A percentile compares a stretch with the other conserved stretches of the same genome.
These are phyloP conservation scores for Hanseniaspora hatyaiensis DNA, from an alignment of 805 yeast species.

Conservation along the genomic window DNA sequence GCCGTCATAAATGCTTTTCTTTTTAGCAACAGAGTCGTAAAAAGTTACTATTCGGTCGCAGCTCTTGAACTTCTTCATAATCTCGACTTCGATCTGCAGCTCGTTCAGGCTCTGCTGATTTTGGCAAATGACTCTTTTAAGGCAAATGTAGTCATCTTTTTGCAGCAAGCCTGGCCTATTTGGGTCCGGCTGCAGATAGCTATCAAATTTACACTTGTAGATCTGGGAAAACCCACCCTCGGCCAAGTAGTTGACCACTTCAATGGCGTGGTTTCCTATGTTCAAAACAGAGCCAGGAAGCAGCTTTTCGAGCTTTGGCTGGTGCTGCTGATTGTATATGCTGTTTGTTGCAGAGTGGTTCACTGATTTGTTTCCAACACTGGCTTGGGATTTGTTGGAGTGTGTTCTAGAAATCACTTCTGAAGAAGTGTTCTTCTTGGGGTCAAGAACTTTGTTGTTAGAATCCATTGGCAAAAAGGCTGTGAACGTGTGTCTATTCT, in stretches of 20 bases:
- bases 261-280: slow-evolving; percentile 52
- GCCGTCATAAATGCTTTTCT: slow-evolving; percentile 26
- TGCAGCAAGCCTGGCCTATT: slow-evolving; percentile 28
- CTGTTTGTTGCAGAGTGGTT: slow-evolving; percentile 1
- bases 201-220: slow-evolving; percentile 46
- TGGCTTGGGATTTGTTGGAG: slow-evolving; percentile 5
- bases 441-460: background rate
- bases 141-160: slow-evolving; percentile 44
- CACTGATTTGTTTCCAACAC: slow-evolving; percentile 1
- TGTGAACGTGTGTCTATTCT: background rate
- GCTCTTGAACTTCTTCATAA: slow-evolving; percentile 51
- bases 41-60: slow-evolving; percentile 54
- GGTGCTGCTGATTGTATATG: slow-evolving; percentile 2
- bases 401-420: slow-evolving; percentile 5
- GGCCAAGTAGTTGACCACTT: slow-evolving; percentile 46
- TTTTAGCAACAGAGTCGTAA: slow-evolving; percentile 65
- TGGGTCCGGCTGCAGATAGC: slow-evolving; percentile 22
- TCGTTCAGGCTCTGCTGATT: slow-evolving; percentile 56
- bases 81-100: slow-evolving; percentile 64
- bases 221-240: slow-evolving; percentile 78
- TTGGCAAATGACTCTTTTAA: slow-evolving; percentile 63
- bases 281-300: slow-evolving; percentile 43
- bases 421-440: background rate
- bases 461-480: background rate
- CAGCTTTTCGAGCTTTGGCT: slow-evolving; percentile 18